These are phyloP conservation scores for Croton laevigatus DNA, from an alignment of 441 rosid species.

Conservation along the genomic window DNA sequence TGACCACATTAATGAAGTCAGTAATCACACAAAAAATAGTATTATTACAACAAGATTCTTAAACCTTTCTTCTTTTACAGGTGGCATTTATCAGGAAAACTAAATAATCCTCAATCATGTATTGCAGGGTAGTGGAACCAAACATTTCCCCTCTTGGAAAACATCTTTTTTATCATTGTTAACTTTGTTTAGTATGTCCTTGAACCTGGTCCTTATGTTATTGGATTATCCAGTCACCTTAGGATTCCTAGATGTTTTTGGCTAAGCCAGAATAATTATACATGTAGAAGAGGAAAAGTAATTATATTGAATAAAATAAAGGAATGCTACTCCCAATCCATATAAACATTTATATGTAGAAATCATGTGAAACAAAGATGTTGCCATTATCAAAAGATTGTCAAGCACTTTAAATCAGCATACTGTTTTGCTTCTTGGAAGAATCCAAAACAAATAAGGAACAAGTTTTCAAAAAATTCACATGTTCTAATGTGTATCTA, in stretches of 20 bases:
- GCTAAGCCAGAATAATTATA: not conserved
- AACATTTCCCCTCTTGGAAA: not conserved
- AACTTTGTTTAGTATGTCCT: not conserved
- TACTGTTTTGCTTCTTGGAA: not conserved
- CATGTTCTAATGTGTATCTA: constrained; percentile 24
- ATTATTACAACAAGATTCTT: not conserved
- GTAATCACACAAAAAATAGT: not conserved
- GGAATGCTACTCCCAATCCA: not conserved
- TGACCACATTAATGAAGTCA: not conserved
- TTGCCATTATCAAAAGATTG: not conserved
- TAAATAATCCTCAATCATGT: not conserved
- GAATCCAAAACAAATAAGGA: constrained; percentile 4
- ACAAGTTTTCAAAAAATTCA: constrained; percentile 10
- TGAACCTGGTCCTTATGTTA: not conserved
- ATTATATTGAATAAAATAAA: not conserved
- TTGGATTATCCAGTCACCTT: not conserved
- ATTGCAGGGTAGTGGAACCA: not conserved
- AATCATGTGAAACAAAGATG: not conserved
- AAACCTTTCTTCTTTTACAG: not conserved
- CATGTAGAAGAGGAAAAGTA: not conserved
- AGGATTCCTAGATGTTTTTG: not conserved
- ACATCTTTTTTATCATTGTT: not conserved
- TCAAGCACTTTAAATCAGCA: not conserved
- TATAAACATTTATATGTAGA: not conserved
- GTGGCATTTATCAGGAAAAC: not conserved